A percentile compares a stretch with the other conserved stretches of the same genome.
Conservation (phyloP, 2,329 filamentous ascomycete genomes). For the Colletotrichum sp. region DNA sequence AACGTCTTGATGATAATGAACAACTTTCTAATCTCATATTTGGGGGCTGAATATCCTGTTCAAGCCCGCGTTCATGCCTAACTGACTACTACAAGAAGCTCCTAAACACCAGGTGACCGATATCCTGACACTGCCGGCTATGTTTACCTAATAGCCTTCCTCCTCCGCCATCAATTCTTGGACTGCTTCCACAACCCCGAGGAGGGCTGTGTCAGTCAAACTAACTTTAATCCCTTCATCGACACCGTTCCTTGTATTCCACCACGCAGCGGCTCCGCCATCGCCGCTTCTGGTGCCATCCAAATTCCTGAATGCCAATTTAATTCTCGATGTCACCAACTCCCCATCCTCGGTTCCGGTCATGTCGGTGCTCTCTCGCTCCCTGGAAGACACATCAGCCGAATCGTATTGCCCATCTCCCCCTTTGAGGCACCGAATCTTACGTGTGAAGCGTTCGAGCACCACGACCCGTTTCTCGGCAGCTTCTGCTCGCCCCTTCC, state of each 20-base stretch:
- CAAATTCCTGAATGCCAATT: background rate
- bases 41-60: background rate
- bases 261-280: constrained; percentile 20
- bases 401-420: constrained; percentile 4
- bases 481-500: constrained; percentile 60
- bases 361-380: background rate
- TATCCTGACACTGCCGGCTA: background rate
- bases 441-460: constrained; percentile 48
- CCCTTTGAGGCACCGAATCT: constrained; percentile 35
- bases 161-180: constrained; percentile 33
- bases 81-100: background rate
- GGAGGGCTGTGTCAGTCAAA: constrained; percentile 22
- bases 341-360: constrained; percentile 2
- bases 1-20: background rate
- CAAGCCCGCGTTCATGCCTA: background rate
- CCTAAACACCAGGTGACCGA: background rate
- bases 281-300: constrained; percentile 5
- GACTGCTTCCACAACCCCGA: constrained; percentile 35
- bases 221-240: background rate
- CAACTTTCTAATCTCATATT: background rate
- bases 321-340: background rate
- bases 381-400: background rate
- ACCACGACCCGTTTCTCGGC: constrained; percentile 59
- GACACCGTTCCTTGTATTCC: background rate
- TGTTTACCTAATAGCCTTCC: background rate